Evolutionary conservation across 169 alveolate species (phyloP).

Genomic region (Cryptosporidium felis): DNA sequence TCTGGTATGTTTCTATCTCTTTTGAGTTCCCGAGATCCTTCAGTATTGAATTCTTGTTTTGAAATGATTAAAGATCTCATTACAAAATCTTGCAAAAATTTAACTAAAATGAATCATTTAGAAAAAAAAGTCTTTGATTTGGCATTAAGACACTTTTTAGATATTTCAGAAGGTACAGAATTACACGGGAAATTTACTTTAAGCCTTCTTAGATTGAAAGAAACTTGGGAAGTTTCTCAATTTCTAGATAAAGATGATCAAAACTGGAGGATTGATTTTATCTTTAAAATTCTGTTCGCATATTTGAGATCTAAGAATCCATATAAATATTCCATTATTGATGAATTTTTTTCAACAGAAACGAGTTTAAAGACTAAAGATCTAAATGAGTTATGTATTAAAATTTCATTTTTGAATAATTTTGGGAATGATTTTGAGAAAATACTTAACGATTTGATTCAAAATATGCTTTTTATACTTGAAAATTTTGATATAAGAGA

Average conservation of each 20-base stretch:
- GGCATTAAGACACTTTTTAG: conserved; percentile 1
- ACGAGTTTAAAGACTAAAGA: not conserved
- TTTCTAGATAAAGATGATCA: not conserved
- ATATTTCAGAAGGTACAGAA: not conserved
- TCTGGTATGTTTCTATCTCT: conserved; percentile 13
- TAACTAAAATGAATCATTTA: not conserved
- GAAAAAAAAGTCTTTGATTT: conserved; percentile 43
- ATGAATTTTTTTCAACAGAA: not conserved
- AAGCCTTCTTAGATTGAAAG: not conserved
- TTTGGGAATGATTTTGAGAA: not conserved
- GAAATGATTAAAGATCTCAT: conserved; percentile 7
- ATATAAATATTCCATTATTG: not conserved
- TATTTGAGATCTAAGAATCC: not conserved
- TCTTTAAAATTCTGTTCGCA: not conserved
- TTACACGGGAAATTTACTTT: not conserved
- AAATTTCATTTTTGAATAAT: not conserved
- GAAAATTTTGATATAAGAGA: not conserved
- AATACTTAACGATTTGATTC: not conserved
- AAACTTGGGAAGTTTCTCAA: not conserved
- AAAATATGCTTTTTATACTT: not conserved
- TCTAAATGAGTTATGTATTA: not conserved
- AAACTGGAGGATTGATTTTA: conserved; percentile 7
- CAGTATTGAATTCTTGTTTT: conserved; percentile 35
- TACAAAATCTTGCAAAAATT: not conserved
- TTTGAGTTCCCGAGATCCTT: not conserved